phyloP scores from a whole-genome alignment of 306 rosid genomes.

The Acmispon strigosus region DNA sequence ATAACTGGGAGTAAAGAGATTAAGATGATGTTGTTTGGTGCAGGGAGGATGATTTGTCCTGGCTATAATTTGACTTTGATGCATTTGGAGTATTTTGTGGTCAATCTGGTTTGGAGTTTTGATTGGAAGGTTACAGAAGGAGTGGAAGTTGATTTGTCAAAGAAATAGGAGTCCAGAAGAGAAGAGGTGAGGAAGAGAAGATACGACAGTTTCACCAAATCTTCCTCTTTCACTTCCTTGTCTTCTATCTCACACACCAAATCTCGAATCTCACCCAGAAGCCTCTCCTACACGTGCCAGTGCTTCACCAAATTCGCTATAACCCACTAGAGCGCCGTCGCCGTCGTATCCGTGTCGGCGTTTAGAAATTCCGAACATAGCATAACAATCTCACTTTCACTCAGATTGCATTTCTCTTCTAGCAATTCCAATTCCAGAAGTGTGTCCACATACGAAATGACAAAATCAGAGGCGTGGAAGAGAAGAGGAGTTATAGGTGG shows the following conservation, averaged over 20 bases:
- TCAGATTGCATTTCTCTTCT: slow-evolving; percentile 23
- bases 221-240: slow-evolving; percentile 29
- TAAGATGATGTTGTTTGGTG: slow-evolving; percentile 48
- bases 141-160: slow-evolving; percentile 23
- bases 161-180: slow-evolving; percentile 27
- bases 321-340: slow-evolving; percentile 37
- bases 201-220: slow-evolving; percentile 13
- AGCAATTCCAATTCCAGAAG: slow-evolving; percentile 29
- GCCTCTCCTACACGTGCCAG: slow-evolving; percentile 15
- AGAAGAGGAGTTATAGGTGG: no score
- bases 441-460: slow-evolving; percentile 28
- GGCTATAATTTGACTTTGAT: slow-evolving; percentile 23
- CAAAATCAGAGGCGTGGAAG: no score
- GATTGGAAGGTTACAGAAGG: slow-evolving; percentile 26
- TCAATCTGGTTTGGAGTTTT: slow-evolving; percentile 37
- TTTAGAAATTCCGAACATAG: slow-evolving; percentile 30
- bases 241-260: background rate
- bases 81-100: slow-evolving; percentile 37
- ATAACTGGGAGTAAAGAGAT: slow-evolving; percentile 27
- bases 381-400: background rate
- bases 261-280: slow-evolving; percentile 14
- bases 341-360: slow-evolving; percentile 32
- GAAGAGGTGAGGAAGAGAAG: no score
- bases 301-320: slow-evolving; percentile 44
- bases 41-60: slow-evolving; percentile 42